phyloP scores from a whole-genome alignment of 108 stramenopile species.

The Poteriospumella lacustris region DNA sequence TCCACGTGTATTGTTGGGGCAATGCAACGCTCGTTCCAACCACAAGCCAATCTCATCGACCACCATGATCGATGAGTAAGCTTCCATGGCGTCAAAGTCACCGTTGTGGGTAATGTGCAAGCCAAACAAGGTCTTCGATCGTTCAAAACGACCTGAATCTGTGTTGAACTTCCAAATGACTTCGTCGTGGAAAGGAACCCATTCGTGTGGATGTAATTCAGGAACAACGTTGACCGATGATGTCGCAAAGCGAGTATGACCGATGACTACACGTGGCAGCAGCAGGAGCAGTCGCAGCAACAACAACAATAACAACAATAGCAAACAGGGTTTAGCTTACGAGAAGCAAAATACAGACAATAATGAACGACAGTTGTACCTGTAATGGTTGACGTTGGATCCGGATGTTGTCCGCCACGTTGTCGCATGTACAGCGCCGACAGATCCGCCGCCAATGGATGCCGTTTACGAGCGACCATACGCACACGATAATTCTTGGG shows the following conservation, averaged over 20 bases:
- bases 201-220: conserved; percentile 37
- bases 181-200: conserved; percentile 21
- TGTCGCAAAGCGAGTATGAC: conserved; percentile 33
- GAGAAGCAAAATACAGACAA: not conserved
- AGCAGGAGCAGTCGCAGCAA: not conserved
- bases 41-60: conserved; percentile 21
- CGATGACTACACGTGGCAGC: not conserved
- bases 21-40: conserved; percentile 25
- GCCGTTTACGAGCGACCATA: conserved; percentile 18
- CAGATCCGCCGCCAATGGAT: conserved; percentile 27
- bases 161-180: conserved; percentile 14
- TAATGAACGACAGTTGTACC: not conserved
- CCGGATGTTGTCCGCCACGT: not conserved
- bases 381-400: not conserved
- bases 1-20: conserved; percentile 6
- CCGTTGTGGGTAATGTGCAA: conserved; percentile 34
- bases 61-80: not conserved
- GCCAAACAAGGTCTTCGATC: not conserved
- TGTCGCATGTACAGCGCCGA: not conserved
- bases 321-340: not conserved
- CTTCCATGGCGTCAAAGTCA: conserved; percentile 31
- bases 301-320: too few species aligned
- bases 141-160: not conserved
- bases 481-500: conserved; percentile 21
- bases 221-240: not conserved